Conservation (phyloP, 139 green algal species). For the Mesotaenium endlicherianum region DNA sequence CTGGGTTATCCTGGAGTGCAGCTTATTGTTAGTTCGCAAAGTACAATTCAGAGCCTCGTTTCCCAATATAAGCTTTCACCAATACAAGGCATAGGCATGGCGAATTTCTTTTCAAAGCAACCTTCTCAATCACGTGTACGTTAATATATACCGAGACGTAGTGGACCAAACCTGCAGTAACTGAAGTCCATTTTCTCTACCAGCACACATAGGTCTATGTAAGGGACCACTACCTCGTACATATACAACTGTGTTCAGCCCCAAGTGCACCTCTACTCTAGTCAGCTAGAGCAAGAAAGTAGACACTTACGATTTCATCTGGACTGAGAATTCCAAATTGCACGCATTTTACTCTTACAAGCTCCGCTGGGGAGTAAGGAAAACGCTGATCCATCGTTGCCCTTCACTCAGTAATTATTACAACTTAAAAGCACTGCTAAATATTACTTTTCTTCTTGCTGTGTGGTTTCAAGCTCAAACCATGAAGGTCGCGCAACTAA, state of each 20-base stretch:
- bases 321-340: conserved; percentile 94
- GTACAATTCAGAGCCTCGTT: too few relatives aligned
- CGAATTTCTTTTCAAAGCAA: too few relatives aligned
- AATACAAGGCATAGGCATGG: too few relatives aligned
- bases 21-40: too few relatives aligned
- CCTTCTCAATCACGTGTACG: too few relatives aligned
- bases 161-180: not conserved
- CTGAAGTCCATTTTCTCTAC: not conserved
- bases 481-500: too few relatives aligned
- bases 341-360: conserved; percentile 81
- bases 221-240: not conserved
- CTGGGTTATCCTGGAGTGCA: too few relatives aligned
- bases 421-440: too few relatives aligned
- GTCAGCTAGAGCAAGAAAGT: not conserved
- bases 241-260: not conserved
- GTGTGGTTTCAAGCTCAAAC: too few relatives aligned
- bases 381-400: conserved; percentile 68
- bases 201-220: not conserved
- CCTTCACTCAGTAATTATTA: not conserved
- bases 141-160: not conserved
- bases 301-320: conserved; percentile 84
- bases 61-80: too few relatives aligned
- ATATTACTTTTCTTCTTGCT: too few relatives aligned
- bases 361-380: conserved; percentile 64
- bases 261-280: not conserved